A percentile compares a stretch with the other conserved stretches of the same genome.
Conservation (phyloP, 352 stramenopile genomes). For the Pythium oligandrum region DNA sequence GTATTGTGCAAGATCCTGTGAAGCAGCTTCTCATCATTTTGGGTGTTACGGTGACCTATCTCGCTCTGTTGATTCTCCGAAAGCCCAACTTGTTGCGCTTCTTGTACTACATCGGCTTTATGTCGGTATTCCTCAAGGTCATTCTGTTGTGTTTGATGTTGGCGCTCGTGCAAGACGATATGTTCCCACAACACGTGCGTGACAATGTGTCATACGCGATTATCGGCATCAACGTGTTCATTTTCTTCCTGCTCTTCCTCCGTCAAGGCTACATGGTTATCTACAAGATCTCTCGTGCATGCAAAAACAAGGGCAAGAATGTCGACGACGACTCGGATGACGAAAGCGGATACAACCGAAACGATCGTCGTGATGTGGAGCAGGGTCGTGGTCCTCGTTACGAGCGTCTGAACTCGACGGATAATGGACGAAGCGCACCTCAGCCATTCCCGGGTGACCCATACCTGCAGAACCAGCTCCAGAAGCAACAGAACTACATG, state of each 20-base stretch:
- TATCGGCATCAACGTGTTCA: conserved; percentile 80
- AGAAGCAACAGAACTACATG: conserved; percentile 7
- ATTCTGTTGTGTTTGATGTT: conserved; percentile 80
- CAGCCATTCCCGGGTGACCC: conserved; percentile 3
- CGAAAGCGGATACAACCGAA: conserved; percentile 6
- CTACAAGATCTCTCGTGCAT: conserved; percentile 50
- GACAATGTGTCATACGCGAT: conserved; percentile 85
- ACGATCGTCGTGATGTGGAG: conserved; percentile 10
- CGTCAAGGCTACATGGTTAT: conserved; percentile 76
- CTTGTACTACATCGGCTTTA: conserved; percentile 78
- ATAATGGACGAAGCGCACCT: neutral
- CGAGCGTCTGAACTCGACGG: conserved; percentile 15
- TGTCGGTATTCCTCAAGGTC: conserved; percentile 78
- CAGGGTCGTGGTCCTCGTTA: conserved; percentile 11
- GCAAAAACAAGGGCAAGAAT: conserved; percentile 23
- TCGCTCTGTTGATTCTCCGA: conserved; percentile 59
- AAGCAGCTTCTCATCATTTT: conserved; percentile 76
- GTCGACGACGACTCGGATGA: conserved; percentile 13
- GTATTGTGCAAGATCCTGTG: conserved; percentile 57
- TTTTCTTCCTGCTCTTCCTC: conserved; percentile 78
- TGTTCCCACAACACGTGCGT: conserved; percentile 72
- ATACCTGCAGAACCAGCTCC: conserved; percentile 13
- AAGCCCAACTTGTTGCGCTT: conserved; percentile 79
- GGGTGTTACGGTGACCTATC: conserved; percentile 59
- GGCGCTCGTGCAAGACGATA: conserved; percentile 69